Conservation (phyloP, 2,329 filamentous ascomycete species). For the Nigrospora oryzae region DNA sequence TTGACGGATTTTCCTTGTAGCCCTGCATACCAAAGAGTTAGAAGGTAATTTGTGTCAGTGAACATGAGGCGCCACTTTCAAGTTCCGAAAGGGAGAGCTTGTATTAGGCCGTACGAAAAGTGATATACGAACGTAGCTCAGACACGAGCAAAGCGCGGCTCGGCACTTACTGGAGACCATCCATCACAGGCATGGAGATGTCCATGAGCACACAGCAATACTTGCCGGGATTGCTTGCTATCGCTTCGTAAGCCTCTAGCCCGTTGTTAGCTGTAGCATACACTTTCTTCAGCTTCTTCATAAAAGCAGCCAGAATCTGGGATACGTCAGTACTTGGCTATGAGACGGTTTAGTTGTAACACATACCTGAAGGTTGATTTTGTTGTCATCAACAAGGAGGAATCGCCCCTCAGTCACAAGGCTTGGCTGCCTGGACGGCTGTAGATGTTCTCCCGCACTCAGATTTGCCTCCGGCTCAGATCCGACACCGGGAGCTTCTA, state of each 20-base stretch:
- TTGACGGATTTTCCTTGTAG: slow-evolving; percentile 28
- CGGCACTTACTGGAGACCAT: slow-evolving; percentile 22
- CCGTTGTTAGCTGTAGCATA: slow-evolving; percentile 26
- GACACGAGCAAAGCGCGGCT: no score
- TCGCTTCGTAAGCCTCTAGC: slow-evolving; percentile 23
- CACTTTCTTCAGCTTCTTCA: slow-evolving; percentile 21
- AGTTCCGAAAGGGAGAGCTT: no score
- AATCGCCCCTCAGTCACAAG: slow-evolving; percentile 4
- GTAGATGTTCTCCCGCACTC: no score
- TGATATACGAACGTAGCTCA: no score
- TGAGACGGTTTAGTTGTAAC: not conserved
- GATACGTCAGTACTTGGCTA: not conserved
- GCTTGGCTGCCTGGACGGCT: no score
- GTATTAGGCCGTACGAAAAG: no score
- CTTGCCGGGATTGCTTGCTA: slow-evolving; percentile 14
- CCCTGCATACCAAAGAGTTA: not conserved
- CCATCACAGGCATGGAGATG: slow-evolving; percentile 36
- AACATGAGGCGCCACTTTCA: no score
- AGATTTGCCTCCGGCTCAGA: no score
- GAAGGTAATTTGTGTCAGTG: no score
- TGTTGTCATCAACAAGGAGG: slow-evolving; percentile 32
- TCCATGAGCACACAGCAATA: slow-evolving; percentile 14
- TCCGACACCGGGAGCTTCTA: no score
- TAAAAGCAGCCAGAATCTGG: slow-evolving; percentile 18
- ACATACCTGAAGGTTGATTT: slow-evolving; percentile 24